These are phyloP conservation scores for Apiospora rasikravindrae DNA, from an alignment of 2,329 filamentous ascomycete species.

Conservation along the genomic window DNA sequence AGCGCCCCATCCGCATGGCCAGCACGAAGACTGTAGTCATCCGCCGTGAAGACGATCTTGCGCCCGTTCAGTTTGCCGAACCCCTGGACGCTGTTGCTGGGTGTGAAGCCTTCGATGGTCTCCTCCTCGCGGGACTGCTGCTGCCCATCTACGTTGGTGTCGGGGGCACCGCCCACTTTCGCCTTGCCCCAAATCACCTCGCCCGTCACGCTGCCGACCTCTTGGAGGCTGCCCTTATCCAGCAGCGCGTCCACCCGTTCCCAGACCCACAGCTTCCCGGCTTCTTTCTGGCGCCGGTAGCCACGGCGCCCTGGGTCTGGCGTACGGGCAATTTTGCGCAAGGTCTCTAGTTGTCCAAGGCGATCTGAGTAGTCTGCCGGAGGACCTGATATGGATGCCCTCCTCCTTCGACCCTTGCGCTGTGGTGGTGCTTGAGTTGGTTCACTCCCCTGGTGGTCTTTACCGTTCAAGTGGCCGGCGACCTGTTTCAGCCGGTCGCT, in stretches of 20 bases:
- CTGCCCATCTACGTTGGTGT: constrained; percentile 26
- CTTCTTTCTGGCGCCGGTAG: constrained; percentile 66
- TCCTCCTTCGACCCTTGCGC: not conserved
- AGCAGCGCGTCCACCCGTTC: constrained; percentile 65
- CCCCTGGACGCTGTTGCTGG: constrained; percentile 68
- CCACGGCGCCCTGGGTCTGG: constrained; percentile 59
- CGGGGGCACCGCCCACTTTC: constrained; percentile 26
- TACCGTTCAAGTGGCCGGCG: constrained; percentile 45
- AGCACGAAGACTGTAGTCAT: constrained; percentile 67
- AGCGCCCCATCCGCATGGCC: constrained; percentile 68
- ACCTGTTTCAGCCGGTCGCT: constrained; percentile 53
- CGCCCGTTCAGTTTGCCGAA: constrained; percentile 58
- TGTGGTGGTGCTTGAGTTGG: no score
- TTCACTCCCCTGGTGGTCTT: not conserved
- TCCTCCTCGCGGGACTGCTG: constrained; percentile 46
- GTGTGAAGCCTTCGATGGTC: constrained; percentile 56
- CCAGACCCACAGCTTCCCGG: constrained; percentile 69
- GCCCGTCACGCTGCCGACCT: constrained; percentile 65
- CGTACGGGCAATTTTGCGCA: constrained; percentile 58
- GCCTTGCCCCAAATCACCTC: constrained; percentile 63
- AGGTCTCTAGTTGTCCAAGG: constrained; percentile 57
- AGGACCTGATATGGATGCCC: constrained; percentile 33
- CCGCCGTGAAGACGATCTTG: constrained; percentile 64
- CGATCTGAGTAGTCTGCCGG: constrained; percentile 68
- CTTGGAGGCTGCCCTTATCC: constrained; percentile 59